A percentile compares a stretch with the other conserved stretches of the same genome.
These are phyloP conservation scores for Venturia nashicola DNA, from an alignment of 2,329 filamentous ascomycete species.

Conservation along the genomic window DNA sequence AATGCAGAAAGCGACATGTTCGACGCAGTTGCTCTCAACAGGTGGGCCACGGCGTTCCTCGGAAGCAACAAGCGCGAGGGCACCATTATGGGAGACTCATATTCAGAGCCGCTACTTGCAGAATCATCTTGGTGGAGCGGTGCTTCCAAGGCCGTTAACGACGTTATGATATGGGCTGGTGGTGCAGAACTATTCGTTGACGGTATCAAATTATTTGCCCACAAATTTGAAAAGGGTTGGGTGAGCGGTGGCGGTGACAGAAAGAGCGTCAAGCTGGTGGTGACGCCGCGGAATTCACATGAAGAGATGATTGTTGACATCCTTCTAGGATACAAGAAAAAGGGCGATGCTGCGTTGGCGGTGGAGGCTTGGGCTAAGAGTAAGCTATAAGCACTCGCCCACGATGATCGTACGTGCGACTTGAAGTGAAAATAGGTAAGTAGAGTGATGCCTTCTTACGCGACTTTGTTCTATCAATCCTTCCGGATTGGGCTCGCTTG, in stretches of 20 bases:
- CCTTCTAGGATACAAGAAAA: slow-evolving; percentile 9
- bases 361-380: slow-evolving; percentile 8
- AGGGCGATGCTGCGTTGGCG: neutral
- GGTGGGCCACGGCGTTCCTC: slow-evolving; percentile 1
- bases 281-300: neutral
- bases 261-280: neutral
- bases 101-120: slow-evolving; percentile 7
- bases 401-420: neutral
- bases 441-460: neutral
- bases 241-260: slow-evolving; percentile 12
- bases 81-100: slow-evolving; percentile 6
- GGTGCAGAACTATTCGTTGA: slow-evolving; percentile 20
- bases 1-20: slow-evolving; percentile 9
- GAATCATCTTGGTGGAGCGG: slow-evolving; percentile 40
- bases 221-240: slow-evolving; percentile 31
- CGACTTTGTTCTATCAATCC: too few species aligned
- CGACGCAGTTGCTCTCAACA: neutral
- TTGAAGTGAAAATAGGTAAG: neutral
- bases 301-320: slow-evolving; percentile 6
- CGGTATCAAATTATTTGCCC: slow-evolving; percentile 38
- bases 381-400: neutral
- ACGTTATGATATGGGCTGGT: slow-evolving; percentile 42
- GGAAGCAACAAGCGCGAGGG: neutral
- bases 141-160: slow-evolving; percentile 26
- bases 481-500: too few species aligned